Evolutionary conservation across 768 basidiomycete genomes (phyloP), one percentile per base, ranked within the genome.

Genomic region (Collybiopsis confluens): DNA sequence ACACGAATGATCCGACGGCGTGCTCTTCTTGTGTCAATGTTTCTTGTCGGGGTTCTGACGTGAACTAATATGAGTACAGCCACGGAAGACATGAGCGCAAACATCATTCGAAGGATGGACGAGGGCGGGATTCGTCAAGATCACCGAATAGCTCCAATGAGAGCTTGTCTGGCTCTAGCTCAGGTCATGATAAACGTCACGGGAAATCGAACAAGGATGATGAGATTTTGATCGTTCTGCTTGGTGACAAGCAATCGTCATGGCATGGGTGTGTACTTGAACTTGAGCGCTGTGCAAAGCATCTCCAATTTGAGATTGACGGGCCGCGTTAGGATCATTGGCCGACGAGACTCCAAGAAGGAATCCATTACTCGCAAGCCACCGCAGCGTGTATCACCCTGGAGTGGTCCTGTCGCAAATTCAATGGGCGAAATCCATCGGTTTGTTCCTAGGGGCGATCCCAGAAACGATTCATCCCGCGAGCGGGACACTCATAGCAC

Each of bases 371-470:
- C 40, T 20, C 50, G 50, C n/a, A 52, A 52, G 26, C 21, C 38
- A 27, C 42, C 50, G n/a, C 38, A 40, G 13, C 50, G 50, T 33
- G 23, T 18, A 28, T 52, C 50, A 1, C 50, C 50, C 27, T 52
- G 50, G 50, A 52, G 50, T 42, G 50, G 50, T 13, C 50, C 50
- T 42, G 41, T 52, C 15, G 50, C 50, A 11, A 41, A 52, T 23
- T 52, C 50, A 7, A 23, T 27, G n/a, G 50, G 50, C n/a, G 50
- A 52, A 28, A 52, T 52, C 8, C 50, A 52, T 42, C 37, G 50
- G 20, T 52, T 27, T 26, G 37, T 52, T n/a, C 50, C 50, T 41
- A 36, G 50, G 20, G 50, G 38, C 16, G 50, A 35, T 23, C 38
- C 16, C 38, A 23, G n/a, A 23, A 42, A 23, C 16, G 21, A 24